Evolutionary conservation across 1,284 basidiomycete genomes (phyloP), one percentile per base, ranked within the genome.

Genomic region (Ustilago xerochloae): DNA sequence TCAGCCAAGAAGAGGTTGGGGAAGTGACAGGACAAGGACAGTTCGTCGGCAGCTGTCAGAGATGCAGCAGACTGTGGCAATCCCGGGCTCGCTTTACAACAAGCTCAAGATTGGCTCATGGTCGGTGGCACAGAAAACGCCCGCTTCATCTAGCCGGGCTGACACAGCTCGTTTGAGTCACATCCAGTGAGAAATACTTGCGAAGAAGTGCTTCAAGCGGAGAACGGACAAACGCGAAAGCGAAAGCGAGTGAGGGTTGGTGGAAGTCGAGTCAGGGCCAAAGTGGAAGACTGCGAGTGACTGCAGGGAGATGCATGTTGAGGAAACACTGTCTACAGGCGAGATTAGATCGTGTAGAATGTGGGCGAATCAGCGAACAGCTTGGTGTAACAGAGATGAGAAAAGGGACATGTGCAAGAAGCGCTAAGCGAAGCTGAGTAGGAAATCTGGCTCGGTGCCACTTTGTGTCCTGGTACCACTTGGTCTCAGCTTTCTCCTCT

Each of bases 201-300:
- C 33, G 32, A 35, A 33, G 28, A 3, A 46, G 2, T 26, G 48
- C 32, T 20, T 3, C 22, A 50, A 15, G 32, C 32, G n/a, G n/a
- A n/a, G n/a, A n/a, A n/a, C n/a, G 48, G n/a, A 22, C 12, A 22
- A 20, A 29, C 24, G n/a, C 18, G 22, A 29, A 52, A 15, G 18
- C 36, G 28, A 29, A 61, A 60, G 49, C 58, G 47, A 60, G 49
- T 53, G 47, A 52, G 52, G 49, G 57, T 66, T 60, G 57, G 57
- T 38, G 22, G 54, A n/a, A 48, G 49, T 64, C 62, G 59, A 62
- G 55, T 67, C 59, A 64, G 62, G 36, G n/a, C 29, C n/a, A n/a
- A n/a, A n/a, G n/a, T n/a, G n/a, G n/a, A n/a, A 49, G 16, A 38
- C 38, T 20, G n/a, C n/a, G 30, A 50, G 9, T 29, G 24, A 20